These are phyloP conservation scores for Chrysanthemum lavandulifolium DNA, from an alignment of 129 eudicot species.

Conservation along the genomic window DNA sequence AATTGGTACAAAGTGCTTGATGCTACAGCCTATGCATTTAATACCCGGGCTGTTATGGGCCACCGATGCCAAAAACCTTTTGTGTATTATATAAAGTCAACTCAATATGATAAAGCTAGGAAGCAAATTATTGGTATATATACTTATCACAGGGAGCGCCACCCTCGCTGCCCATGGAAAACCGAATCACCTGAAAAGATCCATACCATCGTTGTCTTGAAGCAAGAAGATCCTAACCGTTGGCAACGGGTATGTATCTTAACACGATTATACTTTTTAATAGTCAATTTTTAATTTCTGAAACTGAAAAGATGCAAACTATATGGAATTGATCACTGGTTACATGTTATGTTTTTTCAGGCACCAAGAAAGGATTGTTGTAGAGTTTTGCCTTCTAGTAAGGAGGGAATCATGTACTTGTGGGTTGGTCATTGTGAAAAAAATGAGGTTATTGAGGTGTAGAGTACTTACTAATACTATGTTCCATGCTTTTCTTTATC, in stretches of 20 bases:
- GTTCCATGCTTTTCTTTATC: neutral
- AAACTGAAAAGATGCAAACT: too few relatives aligned
- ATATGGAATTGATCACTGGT: neutral
- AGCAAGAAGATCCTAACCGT: constrained; percentile 46
- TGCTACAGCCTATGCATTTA: constrained; percentile 75
- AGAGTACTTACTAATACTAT: constrained; percentile 8
- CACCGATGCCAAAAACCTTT: constrained; percentile 76
- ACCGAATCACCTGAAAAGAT: constrained; percentile 56
- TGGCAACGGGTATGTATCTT: constrained; percentile 55
- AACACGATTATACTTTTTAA: neutral
- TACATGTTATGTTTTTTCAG: constrained; percentile 33
- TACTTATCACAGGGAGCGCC: constrained; percentile 32
- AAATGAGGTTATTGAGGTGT: constrained; percentile 58
- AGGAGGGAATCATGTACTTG: constrained; percentile 43
- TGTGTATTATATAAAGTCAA: constrained; percentile 48
- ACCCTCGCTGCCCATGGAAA: constrained; percentile 62
- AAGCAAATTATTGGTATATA: constrained; percentile 54
- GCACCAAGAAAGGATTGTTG: constrained; percentile 91
- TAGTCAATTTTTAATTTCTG: too few relatives aligned
- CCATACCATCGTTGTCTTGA: constrained; percentile 53
- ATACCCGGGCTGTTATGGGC: constrained; percentile 58
- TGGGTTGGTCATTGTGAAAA: constrained; percentile 67
- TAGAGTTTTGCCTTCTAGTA: constrained; percentile 57
- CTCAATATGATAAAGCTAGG: constrained; percentile 43
- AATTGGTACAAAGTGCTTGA: constrained; percentile 81